These are phyloP conservation scores for Oidiodendron maius DNA, from an alignment of 495 filamentous ascomycete genomes.

Conservation along the genomic window DNA sequence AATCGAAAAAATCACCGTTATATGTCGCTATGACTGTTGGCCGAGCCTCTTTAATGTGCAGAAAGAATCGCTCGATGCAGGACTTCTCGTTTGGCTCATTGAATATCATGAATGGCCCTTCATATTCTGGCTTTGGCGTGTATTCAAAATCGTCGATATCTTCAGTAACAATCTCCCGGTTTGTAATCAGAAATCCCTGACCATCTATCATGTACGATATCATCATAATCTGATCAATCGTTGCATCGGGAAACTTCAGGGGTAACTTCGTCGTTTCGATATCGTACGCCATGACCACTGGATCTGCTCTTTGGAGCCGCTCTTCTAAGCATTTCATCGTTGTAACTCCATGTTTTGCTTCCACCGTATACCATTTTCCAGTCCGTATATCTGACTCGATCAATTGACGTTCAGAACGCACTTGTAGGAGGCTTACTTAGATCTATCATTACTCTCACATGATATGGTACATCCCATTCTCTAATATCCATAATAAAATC, in stretches of 20 bases:
- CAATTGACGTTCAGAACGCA: slow-evolving; percentile 12
- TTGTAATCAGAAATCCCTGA: slow-evolving; percentile 96
- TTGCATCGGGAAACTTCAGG: slow-evolving; percentile 94
- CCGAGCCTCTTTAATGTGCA: slow-evolving; percentile 88
- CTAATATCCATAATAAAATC: slow-evolving; percentile 98
- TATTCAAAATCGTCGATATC: slow-evolving; percentile 99
- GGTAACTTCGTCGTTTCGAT: slow-evolving; percentile 97
- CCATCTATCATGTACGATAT: slow-evolving; percentile 99
- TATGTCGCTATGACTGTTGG: slow-evolving; percentile 98
- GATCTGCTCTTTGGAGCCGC: slow-evolving; percentile 81
- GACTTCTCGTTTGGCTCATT: slow-evolving; percentile 93
- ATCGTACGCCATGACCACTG: slow-evolving; percentile 94
- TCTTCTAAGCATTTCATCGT: slow-evolving; percentile 82
- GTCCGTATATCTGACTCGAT: slow-evolving; percentile 71
- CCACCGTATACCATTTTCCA: slow-evolving; percentile 95
- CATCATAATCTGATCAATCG: slow-evolving; percentile 99
- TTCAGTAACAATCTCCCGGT: slow-evolving; percentile 95
- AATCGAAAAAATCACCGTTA: slow-evolving; percentile 99
- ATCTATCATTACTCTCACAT: slow-evolving; percentile 97
- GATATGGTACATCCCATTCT: slow-evolving; percentile 98
- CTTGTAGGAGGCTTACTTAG: slow-evolving; percentile 48
- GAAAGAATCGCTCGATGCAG: slow-evolving; percentile 86
- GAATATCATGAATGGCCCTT: slow-evolving; percentile 91
- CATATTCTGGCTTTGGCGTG: slow-evolving; percentile 93
- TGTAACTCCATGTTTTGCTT: slow-evolving; percentile 85